A percentile compares a stretch with the other conserved stretches of the same genome.
phyloP scores from a whole-genome alignment of 257 asterid genomes.

The Lycium ferocissimum region DNA sequence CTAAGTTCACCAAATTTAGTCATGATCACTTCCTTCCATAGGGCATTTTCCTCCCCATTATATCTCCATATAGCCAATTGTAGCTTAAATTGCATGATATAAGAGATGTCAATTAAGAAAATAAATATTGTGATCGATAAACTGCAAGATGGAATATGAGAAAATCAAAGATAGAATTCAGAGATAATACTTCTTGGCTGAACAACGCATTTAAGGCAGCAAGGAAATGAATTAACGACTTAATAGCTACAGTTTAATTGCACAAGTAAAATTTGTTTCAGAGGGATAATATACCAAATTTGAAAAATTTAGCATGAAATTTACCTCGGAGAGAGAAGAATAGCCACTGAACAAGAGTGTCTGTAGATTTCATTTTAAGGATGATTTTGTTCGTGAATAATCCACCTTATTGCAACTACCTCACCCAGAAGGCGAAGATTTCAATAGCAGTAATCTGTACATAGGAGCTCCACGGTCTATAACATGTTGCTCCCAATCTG shows the following conservation, averaged over 20 bases:
- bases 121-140: not conserved
- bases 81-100: not conserved
- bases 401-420: conserved; percentile 30
- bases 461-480: conserved; percentile 76
- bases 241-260: not conserved
- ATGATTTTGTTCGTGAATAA: conserved; percentile 20
- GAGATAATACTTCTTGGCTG: not conserved
- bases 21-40: too few species aligned
- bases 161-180: conserved; percentile 3
- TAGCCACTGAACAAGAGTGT: conserved; percentile 18
- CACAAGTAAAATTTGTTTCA: not conserved
- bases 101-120: not conserved
- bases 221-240: not conserved
- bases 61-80: not conserved
- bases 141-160: not conserved
- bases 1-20: too few species aligned
- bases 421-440: conserved; percentile 40
- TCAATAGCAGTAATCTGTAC: conserved; percentile 76
- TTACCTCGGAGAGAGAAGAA: conserved; percentile 33
- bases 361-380: not conserved
- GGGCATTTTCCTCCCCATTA: too few species aligned
- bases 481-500: conserved; percentile 93
- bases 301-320: not conserved
- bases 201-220: not conserved
- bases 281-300: not conserved